These are phyloP conservation scores for Arctostaphylos glauca DNA, from an alignment of 148 eudicot genomes.

Conservation along the genomic window DNA sequence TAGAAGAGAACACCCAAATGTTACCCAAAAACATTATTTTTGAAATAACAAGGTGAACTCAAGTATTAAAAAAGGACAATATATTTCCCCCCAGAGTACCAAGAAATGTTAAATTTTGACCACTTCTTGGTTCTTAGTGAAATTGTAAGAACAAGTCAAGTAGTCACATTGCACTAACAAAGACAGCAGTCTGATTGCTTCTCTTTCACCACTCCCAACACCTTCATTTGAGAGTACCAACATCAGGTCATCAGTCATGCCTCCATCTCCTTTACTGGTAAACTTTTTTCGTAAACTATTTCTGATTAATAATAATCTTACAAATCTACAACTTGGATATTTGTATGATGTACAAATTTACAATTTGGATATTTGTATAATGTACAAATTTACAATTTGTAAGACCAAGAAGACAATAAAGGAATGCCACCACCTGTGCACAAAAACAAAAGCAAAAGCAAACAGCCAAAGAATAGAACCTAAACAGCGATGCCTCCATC, in stretches of 20 bases:
- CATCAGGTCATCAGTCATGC: not conserved
- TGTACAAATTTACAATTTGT: no score
- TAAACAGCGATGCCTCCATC: not conserved
- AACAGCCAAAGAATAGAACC: not conserved
- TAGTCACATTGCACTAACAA: not conserved
- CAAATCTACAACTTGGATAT: not conserved
- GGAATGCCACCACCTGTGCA: not conserved
- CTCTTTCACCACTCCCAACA: not conserved
- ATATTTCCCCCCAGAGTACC: not conserved
- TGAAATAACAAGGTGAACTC: not conserved
- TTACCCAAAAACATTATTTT: not conserved
- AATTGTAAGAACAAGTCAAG: not conserved
- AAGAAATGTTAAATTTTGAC: not conserved
- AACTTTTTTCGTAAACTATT: not conserved
- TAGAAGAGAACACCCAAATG: slow-evolving; percentile 15
- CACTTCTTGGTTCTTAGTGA: not conserved
- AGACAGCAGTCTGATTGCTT: not conserved
- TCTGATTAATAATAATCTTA: not conserved
- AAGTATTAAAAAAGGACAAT: not conserved
- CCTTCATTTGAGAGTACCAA: not conserved
- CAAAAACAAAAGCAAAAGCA: not conserved
- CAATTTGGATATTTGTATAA: no score
- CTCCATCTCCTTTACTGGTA: not conserved
- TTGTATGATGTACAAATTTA: no score
- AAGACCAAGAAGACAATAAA: not conserved